Evolutionary conservation across 1,284 basidiomycete species (phyloP), one percentile per base, ranked within the genome.

Genomic region (Ganoderma leucocontextum): DNA sequence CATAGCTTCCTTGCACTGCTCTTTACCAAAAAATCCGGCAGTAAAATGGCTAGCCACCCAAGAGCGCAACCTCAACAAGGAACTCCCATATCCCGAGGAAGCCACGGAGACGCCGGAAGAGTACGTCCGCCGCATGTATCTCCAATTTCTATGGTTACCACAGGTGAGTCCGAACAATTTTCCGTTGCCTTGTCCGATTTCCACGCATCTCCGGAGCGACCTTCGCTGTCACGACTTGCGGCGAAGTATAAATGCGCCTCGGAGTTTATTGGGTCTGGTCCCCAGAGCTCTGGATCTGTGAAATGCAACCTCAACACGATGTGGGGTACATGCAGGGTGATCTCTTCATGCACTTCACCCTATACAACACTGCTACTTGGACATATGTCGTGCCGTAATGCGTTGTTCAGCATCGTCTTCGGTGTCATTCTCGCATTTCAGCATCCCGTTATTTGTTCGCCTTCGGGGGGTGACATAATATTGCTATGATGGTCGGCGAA

Each of bases 121-220:
- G 36, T 73, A 74, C 66, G 75, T 76, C 19, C 68, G 55, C 41
- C 68, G 75, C 25, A 75, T 73, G n/a, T 94, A 94, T 78, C 83
- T 92, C 49, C 91, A 92, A 74, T 91, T 89, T 73, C 82, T 94
- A 12, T 94, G 91, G 91, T 84, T 93, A 58, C 92, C 92, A 62
- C 87, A 92, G 81, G 92, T 81, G 64, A 65, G 78, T 66, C 22
- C 13, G 17, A 39, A 58, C 63, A 33, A 38, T 65, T 49, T 25
- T 63, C 47, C 38, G 36, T 64, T n/a, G n/a, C 58, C 33, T 49
- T 60, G 19, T 65, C 60, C 44, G 53, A 44, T 68, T 35, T 57
- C 10, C 19, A 63, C 62, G 65, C 68, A 63, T 55, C 49, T 59
- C 17, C 33, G 39, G 42, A 53, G 13, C 61, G 25, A 9, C 17